These are phyloP conservation scores for Xylaria curta DNA, from an alignment of 495 filamentous ascomycete genomes.

Conservation along the genomic window DNA sequence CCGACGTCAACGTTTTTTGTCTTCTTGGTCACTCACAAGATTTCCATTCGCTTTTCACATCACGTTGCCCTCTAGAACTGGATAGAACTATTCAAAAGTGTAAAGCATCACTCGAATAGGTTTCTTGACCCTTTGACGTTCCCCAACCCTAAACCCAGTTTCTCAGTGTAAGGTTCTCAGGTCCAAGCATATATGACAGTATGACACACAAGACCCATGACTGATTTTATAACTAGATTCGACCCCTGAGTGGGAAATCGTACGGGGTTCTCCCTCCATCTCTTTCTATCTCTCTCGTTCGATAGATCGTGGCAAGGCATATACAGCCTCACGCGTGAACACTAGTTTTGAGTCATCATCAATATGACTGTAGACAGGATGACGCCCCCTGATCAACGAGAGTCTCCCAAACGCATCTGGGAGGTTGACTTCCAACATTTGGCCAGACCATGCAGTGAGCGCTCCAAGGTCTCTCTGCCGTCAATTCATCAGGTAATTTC, in stretches of 20 bases:
- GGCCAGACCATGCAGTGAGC: conserved; percentile 23
- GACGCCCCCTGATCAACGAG: not conserved
- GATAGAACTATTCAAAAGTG: not conserved
- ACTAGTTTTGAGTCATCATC: not conserved
- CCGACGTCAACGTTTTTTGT: not conserved
- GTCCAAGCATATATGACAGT: not conserved
- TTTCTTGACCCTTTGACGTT: not conserved
- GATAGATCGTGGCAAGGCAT: not conserved
- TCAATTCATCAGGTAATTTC: conserved; percentile 51
- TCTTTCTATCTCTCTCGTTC: not conserved
- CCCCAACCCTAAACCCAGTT: not conserved
- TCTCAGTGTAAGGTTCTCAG: not conserved
- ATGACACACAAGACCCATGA: not conserved
- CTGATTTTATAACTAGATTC: not conserved
- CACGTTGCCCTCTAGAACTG: not conserved
- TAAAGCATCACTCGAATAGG: not conserved
- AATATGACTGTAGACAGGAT: not conserved
- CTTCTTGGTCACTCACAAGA: not conserved
- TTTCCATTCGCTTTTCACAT: not conserved
- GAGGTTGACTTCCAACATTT: not conserved
- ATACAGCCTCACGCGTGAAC: not conserved
- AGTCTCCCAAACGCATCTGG: not conserved
- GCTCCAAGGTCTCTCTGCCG: conserved; percentile 48
- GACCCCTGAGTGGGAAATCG: not conserved
- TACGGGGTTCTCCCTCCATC: not conserved